Evolutionary conservation across 805 yeast species (phyloP), one percentile per base, ranked within the genome.

Genomic region (Ogataea zsoltii): DNA sequence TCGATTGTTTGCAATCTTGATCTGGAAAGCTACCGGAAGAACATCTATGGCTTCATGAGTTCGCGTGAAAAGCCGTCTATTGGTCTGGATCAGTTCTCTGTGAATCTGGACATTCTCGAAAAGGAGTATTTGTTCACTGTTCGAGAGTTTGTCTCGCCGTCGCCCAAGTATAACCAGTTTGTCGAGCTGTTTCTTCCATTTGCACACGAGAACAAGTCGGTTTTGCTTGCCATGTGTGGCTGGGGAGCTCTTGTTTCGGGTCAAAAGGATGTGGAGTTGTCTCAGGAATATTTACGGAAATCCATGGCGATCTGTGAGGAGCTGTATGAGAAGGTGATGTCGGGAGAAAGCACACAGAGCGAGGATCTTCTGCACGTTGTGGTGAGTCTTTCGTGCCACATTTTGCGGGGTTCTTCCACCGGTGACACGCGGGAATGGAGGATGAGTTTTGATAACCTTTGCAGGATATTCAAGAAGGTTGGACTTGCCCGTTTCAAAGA

Each of bases 391-490:
- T 38, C 53, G 4, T 49, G 59, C 34, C 55, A 50, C 16, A 44
- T 51, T 4, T 23, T 59, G 16, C 39, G 55, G 6, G 49, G 55
- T 1, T 49, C 61, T 7, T 51, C 53, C 3, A 46, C 45, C 4
- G 57, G 57, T 7, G 54, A 55, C 34, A 43, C 50, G 2, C 28
- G 32, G n/a, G 48, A 48, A 11, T 58, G 62, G 62, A 49, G 49
- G 18, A 21, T 30, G 10, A 43, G 53, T 16, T 59, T 59, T 42
- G 56, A 53, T 30, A 41, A 30, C 10, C 42, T 59, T 4, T 41
- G 45, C 33, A 29, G 14, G 12, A 40, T 51, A 7, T 36, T 56
- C 12, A 48, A 40, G 15, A 43, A 38, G 15, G 16, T 50, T 28
- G 59, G 56, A 4, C 30, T 59, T n/a, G 40, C 39, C 3, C 34